Base-by-base conservation (phyloP, 805 yeast genomes). In the Yamadazyma nakazawae region DNA sequence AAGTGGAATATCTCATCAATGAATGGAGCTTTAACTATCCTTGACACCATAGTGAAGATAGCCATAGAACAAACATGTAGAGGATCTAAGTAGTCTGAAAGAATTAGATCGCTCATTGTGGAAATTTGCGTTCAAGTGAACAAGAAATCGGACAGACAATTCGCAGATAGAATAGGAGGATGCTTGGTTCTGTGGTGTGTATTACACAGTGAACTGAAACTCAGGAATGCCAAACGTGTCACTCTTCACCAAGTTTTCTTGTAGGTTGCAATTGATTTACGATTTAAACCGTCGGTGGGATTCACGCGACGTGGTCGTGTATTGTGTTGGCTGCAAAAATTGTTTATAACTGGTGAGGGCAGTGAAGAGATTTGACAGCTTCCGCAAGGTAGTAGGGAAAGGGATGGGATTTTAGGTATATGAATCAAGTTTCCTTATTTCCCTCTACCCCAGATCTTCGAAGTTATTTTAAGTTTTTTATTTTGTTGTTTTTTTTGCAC, bases 1-100 rank as follows among this genome's bases (percentile, higher is more conserved):
- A 88, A 73, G 61, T 94, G 99, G 66, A 92, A 92, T 11, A 79
- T 72, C 63, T 94, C 99, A 67, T 94, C 96, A 59, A 80, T 75
- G 55, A 68, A 72, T 2, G 71, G 68, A n/a, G 54, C 47, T 25
- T 50, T 48, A 32, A 66, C 64, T n/a, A 46, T 49, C 3, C 34
- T 21, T 47, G 59, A 39, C 46, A 72, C 56, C 40, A 40, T 34
- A 4, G 50, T 45, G 26, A 53, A 53, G 5, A 56, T 46, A 4
- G 49, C 24, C 32, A 28, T 13, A 11, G 32, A 28, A 13, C 12
- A 28, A 3, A 28, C 32, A 13, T 28, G 32, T 10, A 28, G 9
- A 10, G 32, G 32, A 28, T 28, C 32, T 13, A 28, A 28, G 9
- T 28, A 28, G 10, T 13, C n/a, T 13, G 32, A 28, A 28, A 12